Evolutionary conservation across 768 basidiomycete species (phyloP).

Genomic region (Trametes gibbosa): DNA sequence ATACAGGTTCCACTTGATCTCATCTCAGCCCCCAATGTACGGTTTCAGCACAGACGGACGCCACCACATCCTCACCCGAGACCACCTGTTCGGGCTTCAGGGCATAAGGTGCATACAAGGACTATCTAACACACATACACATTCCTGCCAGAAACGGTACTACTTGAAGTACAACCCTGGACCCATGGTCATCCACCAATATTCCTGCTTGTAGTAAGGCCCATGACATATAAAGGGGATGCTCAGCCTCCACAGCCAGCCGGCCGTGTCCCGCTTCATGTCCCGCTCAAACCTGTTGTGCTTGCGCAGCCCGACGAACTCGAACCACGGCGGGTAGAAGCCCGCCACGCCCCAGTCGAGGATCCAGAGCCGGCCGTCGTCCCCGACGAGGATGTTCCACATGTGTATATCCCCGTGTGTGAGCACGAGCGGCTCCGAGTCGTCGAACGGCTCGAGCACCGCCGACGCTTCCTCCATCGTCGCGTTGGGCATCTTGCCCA

Average conservation of each 20-base stretch:
- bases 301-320: neutral
- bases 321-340: conserved; percentile 30
- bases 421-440: conserved; percentile 22
- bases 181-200: neutral
- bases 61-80: too few species aligned
- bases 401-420: conserved; percentile 30
- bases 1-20: too few species aligned
- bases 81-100: too few species aligned
- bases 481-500: neutral
- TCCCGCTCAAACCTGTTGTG: neutral
- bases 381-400: conserved; percentile 27
- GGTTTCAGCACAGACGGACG: too few species aligned
- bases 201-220: neutral
- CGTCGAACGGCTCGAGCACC: conserved; percentile 12
- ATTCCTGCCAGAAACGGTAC: too few species aligned
- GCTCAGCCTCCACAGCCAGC: neutral
- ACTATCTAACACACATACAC: too few species aligned
- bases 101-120: too few species aligned
- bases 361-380: conserved; percentile 31
- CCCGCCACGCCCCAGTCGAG: conserved; percentile 32
- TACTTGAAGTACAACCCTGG: neutral
- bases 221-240: neutral
- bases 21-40: too few species aligned
- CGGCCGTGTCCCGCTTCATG: neutral
- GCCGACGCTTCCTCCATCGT: neutral